Base-by-base conservation (phyloP, 148 eudicot species). In the Bassia scoparia region DNA sequence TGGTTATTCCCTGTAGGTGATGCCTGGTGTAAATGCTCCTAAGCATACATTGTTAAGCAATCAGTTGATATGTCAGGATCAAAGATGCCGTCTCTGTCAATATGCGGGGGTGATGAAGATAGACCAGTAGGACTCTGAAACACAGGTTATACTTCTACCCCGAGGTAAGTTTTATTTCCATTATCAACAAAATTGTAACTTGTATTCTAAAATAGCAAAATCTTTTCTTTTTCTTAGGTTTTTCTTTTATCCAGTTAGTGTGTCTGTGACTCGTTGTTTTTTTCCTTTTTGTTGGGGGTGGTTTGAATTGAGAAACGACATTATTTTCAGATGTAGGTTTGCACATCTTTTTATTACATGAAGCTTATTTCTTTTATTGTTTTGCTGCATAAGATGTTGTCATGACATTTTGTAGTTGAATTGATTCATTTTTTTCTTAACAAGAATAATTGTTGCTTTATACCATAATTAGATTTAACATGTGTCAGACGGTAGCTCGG, bases 1-100 rank as follows among this genome's bases (percentile, higher is more conserved):
- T 81, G 84, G 70, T 54, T 83, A 54, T 65, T 79, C 43, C 65
- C 85, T 54, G 72, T 79, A 61, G 53, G 80, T 54, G 72, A 83
- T 71, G 74, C 84, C 84, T 68, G 84, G 81, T 73, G 85, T 64
- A 61, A 87, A 77, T 84, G 76, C 79, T 48, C 81, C 85, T 43
- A 86, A 86, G 55, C 82, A 84, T 52, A 77, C 87, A 44, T 84
- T 85, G 8, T 16, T 69, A 64, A 86, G 66, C 86, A 83, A 74
- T 63, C 70, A 37, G 72, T 53, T 72, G 68, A 69, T 38, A 56
- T 65, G 55, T 67, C 50, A 0, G 69, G 52, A n/a, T 85, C 92
- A 83, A 79, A 81, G 96, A 89, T 58, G 84, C 86, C 67, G 24
- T 87, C 97, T 34, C 85, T 79, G 53, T 83, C 94, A 56, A 84